phyloP scores from a whole-genome alignment of 208 protist species.

The Trypanosoma platydactyli region DNA sequence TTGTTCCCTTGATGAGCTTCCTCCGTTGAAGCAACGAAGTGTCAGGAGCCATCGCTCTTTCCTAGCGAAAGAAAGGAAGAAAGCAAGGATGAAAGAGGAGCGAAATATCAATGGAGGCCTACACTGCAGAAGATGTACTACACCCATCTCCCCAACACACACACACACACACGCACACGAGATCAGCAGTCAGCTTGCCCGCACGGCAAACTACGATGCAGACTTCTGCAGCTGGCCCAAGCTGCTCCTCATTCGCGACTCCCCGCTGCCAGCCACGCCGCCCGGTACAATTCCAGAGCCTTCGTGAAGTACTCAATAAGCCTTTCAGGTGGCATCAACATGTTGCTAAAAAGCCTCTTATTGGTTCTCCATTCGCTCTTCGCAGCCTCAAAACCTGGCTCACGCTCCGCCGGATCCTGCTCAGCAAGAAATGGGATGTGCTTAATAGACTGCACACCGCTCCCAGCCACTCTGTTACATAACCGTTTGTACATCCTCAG shows the following conservation, averaged over 20 bases:
- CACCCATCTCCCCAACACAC: too few species aligned
- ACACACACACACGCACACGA: too few species aligned
- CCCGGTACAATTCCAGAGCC: constrained; percentile 2
- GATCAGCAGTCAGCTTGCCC: too few species aligned
- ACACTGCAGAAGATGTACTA: too few species aligned
- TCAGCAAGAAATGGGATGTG: constrained; percentile 31
- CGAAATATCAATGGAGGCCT: too few species aligned
- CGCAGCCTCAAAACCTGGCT: constrained; percentile 1
- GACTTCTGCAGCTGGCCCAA: too few species aligned
- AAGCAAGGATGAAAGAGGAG: background rate
- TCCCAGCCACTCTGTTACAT: constrained; percentile 7
- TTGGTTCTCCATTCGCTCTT: constrained; percentile 9
- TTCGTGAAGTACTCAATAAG: background rate
- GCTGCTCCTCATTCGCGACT: background rate
- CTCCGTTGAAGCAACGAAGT: constrained; percentile 25
- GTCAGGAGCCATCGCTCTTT: constrained; percentile 5
- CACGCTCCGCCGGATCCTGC: constrained; percentile 25
- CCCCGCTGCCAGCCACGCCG: background rate
- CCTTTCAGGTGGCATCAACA: constrained; percentile 10
- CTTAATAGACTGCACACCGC: background rate
- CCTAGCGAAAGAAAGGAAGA: constrained; percentile 9
- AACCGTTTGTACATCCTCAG: constrained; percentile 25
- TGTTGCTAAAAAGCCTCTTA: constrained; percentile 13
- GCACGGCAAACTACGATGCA: too few species aligned
- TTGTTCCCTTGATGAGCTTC: constrained; percentile 74